phyloP scores from a whole-genome alignment of 2,329 filamentous ascomycete species.

The Aquanectria penicillioides region DNA sequence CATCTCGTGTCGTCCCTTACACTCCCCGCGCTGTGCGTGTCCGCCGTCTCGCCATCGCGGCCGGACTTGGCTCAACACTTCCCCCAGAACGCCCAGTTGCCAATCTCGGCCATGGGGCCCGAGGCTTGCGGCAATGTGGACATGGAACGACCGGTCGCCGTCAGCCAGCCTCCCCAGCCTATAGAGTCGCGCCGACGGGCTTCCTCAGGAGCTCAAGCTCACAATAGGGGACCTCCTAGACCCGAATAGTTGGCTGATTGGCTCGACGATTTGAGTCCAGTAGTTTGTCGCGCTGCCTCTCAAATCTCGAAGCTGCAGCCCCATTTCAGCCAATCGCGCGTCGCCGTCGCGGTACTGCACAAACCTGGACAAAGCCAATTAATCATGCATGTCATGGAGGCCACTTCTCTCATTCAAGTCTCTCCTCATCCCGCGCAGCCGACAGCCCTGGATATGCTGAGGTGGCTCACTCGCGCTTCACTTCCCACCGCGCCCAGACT shows the following conservation, averaged over 20 bases:
- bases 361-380: slow-evolving; percentile 33
- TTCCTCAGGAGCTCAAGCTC: slow-evolving; percentile 19
- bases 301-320: slow-evolving; percentile 30
- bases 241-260: slow-evolving; percentile 8
- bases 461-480: slow-evolving; percentile 11
- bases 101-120: slow-evolving; percentile 25
- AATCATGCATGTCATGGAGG: slow-evolving; percentile 42
- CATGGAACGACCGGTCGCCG: slow-evolving; percentile 14
- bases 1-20: slow-evolving; percentile 23
- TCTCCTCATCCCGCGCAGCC: slow-evolving; percentile 9
- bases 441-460: background rate
- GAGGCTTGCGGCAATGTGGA: slow-evolving; percentile 26
- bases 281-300: slow-evolving; percentile 25
- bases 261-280: slow-evolving; percentile 20
- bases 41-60: slow-evolving; percentile 27
- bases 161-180: slow-evolving; percentile 22
- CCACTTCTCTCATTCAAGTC: slow-evolving; percentile 23
- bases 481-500: too few relatives aligned
- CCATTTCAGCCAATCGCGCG: slow-evolving; percentile 32
- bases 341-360: slow-evolving; percentile 22
- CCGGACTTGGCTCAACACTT: slow-evolving; percentile 21
- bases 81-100: slow-evolving; percentile 21
- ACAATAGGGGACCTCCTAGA: too few relatives aligned
- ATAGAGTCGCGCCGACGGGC: slow-evolving; percentile 13
- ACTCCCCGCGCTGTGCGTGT: slow-evolving; percentile 32